Base-by-base conservation (phyloP, 495 filamentous ascomycete genomes). In the Lepidopterella palustris region DNA sequence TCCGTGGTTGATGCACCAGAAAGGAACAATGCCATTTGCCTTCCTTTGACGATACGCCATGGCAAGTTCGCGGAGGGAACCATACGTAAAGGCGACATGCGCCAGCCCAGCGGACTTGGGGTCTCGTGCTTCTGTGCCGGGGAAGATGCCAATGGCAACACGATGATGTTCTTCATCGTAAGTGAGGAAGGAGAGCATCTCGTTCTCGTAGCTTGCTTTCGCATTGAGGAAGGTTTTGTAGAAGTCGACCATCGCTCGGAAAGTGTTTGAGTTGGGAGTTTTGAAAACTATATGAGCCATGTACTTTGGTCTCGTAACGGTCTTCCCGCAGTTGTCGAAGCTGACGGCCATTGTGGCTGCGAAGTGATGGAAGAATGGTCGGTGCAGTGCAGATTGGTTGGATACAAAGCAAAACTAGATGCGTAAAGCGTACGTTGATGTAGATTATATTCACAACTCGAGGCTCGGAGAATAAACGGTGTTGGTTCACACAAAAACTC, bases 161-260 rank as follows among this genome's bases (percentile, higher is more conserved):
- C 77, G 77, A 60, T 79, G 77, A 55, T 79, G 77, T 58, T 78
- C 76, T 0, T 76, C 68, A 55, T 79, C 77, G 62, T 74, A 79
- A 3, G 65, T 61, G 20, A 79, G 55, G 65, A 78, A 79, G 8
- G 71, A 35, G 27, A 76, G 23, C 1, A 29, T 20, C 8, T 60
- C 52, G 10, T 58, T 61, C 23, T 47, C 20, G 49, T 25, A 51
- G 4, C 26, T 18, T 29, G 52, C 64, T 18, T 63, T 56, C 5
- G 68, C 74, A 18, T 69, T 69, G 8, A 77, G 63, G 55, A 77
- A 69, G 10, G 39, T 62, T 52, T 67, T 70, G 63, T 74, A 76
- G 58, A 70, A 77, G 10, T 60, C 61, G n/a, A 68, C 18, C 69
- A 77, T 70, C n/a, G n/a, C n/a, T n/a, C n/a, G n/a, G n/a, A n/a